A percentile compares a stretch with the other conserved stretches of the same genome.
phyloP scores from a whole-genome alignment of 306 rosid species.

The Canavalia ensiformis region DNA sequence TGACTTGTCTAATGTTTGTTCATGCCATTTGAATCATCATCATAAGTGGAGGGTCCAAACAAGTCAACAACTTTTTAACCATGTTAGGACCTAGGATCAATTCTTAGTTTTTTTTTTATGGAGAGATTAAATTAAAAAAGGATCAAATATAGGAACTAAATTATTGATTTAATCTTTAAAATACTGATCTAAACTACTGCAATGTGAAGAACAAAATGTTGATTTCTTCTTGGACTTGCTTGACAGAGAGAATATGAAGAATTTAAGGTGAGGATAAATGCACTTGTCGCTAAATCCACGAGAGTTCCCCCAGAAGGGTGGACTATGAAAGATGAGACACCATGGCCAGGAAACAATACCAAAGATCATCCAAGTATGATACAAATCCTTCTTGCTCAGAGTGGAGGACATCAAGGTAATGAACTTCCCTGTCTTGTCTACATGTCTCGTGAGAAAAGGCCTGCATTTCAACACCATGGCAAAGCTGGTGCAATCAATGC shows the following conservation, averaged over 20 bases:
- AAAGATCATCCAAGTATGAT: constrained; percentile 98
- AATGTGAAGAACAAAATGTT: constrained; percentile 28
- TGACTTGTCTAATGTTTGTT: background rate
- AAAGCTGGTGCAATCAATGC: constrained; percentile 97
- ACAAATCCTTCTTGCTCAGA: constrained; percentile 88
- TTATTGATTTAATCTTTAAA: background rate
- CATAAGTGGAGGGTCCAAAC: background rate
- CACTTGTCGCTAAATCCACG: constrained; percentile 86
- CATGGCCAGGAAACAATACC: constrained; percentile 98
- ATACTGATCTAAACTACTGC: background rate
- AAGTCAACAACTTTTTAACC: background rate
- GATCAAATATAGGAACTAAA: background rate
- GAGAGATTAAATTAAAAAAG: background rate
- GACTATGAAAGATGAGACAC: constrained; percentile 98
- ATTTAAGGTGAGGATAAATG: constrained; percentile 92
- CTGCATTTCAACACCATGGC: constrained; percentile 90
- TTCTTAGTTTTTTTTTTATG: no score
- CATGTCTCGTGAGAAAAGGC: constrained; percentile 95
- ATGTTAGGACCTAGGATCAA: background rate
- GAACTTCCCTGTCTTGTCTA: constrained; percentile 95
- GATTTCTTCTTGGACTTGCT: constrained; percentile 36
- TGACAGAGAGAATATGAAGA: constrained; percentile 98
- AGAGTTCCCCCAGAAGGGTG: constrained; percentile 93
- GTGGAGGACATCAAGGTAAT: constrained; percentile 79
- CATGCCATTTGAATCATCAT: background rate